Conservation (phyloP, 2,329 filamentous ascomycete species). For the Mariannaea elegans region DNA sequence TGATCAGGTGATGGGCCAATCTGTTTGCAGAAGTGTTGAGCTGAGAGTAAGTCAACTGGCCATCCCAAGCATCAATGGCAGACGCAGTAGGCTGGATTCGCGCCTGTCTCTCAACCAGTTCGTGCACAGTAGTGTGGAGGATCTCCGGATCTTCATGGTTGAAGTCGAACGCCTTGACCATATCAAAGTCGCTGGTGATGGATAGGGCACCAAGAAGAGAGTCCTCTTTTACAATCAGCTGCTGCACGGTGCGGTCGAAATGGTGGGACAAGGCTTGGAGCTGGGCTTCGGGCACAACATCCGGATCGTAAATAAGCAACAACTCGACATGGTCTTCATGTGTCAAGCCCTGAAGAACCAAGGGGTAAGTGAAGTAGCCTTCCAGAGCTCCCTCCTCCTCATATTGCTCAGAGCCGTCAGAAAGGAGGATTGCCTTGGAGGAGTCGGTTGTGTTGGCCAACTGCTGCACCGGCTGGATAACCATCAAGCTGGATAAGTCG, state of each 20-base stretch:
- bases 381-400: constrained; percentile 1
- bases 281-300: not conserved
- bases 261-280: not conserved
- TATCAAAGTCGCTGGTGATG: not conserved
- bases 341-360: constrained; percentile 21
- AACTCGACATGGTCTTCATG: constrained; percentile 27
- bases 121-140: constrained; percentile 25
- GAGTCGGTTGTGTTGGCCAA: not conserved
- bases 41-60: constrained; percentile 35
- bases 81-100: constrained; percentile 14
- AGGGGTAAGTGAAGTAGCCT: too few relatives aligned
- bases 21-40: constrained; percentile 17
- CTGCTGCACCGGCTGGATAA: constrained; percentile 16
- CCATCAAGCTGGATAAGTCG: constrained; percentile 17
- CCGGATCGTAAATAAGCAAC: constrained; percentile 21
- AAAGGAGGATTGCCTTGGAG: not conserved
- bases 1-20: constrained; percentile 16
- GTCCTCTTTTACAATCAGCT: not conserved
- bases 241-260: not conserved
- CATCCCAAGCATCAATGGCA: constrained; percentile 36
- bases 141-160: not conserved
- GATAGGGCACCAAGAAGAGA: not conserved
- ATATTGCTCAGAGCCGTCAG: constrained; percentile 7
- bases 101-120: constrained; percentile 22
- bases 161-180: not conserved